These are phyloP conservation scores for Lactifluus subvellereus DNA, from an alignment of 768 basidiomycete species.

Conservation along the genomic window DNA sequence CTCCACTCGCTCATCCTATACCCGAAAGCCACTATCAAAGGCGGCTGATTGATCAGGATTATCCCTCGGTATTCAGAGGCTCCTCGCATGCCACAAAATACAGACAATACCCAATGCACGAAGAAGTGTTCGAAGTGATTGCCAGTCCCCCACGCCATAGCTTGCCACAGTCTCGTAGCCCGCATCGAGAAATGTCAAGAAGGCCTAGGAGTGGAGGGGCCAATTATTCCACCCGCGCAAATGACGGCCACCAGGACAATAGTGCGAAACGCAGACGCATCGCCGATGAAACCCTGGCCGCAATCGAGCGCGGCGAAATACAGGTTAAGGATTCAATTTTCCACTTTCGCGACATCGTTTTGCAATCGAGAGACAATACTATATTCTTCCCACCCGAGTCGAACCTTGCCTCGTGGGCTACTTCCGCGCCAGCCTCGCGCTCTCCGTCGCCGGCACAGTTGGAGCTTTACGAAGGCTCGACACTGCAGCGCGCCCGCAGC, in stretches of 20 bases:
- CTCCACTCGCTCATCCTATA: background rate
- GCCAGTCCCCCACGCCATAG: background rate
- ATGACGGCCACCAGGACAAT: background rate
- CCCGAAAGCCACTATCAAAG: slow-evolving; percentile 11
- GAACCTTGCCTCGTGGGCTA: slow-evolving; percentile 43
- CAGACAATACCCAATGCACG: slow-evolving; percentile 9
- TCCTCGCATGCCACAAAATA: slow-evolving; percentile 4
- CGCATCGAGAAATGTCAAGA: slow-evolving; percentile 3
- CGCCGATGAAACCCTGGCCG: slow-evolving; percentile 46
- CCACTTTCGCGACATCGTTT: slow-evolving; percentile 34
- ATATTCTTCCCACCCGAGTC: slow-evolving; percentile 49
- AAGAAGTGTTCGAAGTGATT: background rate
- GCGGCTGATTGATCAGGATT: slow-evolving; percentile 19
- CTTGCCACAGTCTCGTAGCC: slow-evolving; percentile 12
- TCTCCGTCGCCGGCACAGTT: slow-evolving; percentile 28
- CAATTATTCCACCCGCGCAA: background rate
- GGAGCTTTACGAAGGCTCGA: slow-evolving; percentile 55
- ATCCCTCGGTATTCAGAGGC: background rate
- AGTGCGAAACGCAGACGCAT: slow-evolving; percentile 29
- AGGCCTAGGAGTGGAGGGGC: background rate
- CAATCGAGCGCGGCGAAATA: slow-evolving; percentile 44
- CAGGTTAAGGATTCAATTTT: slow-evolving; percentile 28
- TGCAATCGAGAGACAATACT: slow-evolving; percentile 39
- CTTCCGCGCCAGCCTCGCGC: slow-evolving; percentile 16
- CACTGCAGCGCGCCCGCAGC: slow-evolving; percentile 53